Evolutionary conservation across 371 early-diverging fungal species (phyloP), one percentile per base, ranked within the genome.

Genomic region (Choanephora cucurbitarum): DNA sequence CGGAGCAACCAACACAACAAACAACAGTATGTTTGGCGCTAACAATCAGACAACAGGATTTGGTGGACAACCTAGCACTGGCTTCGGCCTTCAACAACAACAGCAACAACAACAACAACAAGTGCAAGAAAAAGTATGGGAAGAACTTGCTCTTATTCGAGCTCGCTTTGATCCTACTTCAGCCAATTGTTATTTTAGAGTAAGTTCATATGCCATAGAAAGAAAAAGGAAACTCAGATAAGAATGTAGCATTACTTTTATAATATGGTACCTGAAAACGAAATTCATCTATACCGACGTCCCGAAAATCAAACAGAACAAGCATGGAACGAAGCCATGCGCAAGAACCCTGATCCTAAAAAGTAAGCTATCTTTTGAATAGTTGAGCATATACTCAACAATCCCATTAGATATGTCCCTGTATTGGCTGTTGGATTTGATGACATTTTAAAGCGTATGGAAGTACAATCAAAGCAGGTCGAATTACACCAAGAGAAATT

Each of bases 171-270:
- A 94, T 54, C 89, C 94, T 4, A 68, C 79, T 19, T 86, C 84
- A 50, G 89, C 91, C 3, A 70, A 80, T 45, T 95, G 92, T 66
- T 84, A 89, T 47, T 94, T 95, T 68, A 86, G 86, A 70, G 75
- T 75, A 75, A 49, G 49, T 42, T n/a, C n/a, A n/a, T n/a, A n/a
- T n/a, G n/a, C n/a, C n/a, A n/a, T n/a, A n/a, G n/a, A n/a, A n/a
- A n/a, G n/a, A n/a, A n/a, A n/a, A n/a, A n/a, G n/a, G n/a, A n/a
- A n/a, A n/a, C n/a, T n/a, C n/a, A n/a, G n/a, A n/a, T n/a, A n/a
- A n/a, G n/a, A n/a, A n/a, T n/a, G n/a, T n/a, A 75, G 71, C 92
- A 93, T 68, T 95, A 91, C 65, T 96, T 95, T 57, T 96, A 96
- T 68, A 96, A 95, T 63, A 81, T 87, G 64, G 93, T 91, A 1